Evolutionary conservation across 2,329 filamentous ascomycete genomes (phyloP), one percentile per base, ranked within the genome.

Genomic region (Bisporella sp.): DNA sequence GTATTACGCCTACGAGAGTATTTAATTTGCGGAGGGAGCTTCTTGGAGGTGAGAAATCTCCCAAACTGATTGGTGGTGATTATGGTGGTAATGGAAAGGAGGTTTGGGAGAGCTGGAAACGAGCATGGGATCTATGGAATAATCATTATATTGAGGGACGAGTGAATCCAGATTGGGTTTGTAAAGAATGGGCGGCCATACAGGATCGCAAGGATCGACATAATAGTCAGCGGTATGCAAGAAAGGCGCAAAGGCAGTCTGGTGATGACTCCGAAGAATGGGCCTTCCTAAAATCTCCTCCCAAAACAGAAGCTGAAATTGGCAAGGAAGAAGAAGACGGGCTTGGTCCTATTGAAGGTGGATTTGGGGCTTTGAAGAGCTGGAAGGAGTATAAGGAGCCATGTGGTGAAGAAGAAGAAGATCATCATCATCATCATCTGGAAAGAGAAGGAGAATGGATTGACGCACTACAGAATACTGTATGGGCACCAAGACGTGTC

Each of bases 71-170:
- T 4, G 39, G 33, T 21, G 11, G 28, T n/a, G 47, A 46, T 1
- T 46, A 55, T 21, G 11, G 28, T n/a, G 47, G 47, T 1, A 47
- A 55, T 21, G 55, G 61, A 5, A 32, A 40, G 3, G 61, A 63
- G 35, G 48, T 62, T 5, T 65, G 62, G 61, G 40, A 47, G 32
- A 54, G 48, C 29, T 65, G 62, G 62, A 65, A 62, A 42, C 54
- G 61, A 8, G 62, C 62, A 1, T 65, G 56, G 54, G 62, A 63
- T 56, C n/a, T 65, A 2, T 64, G 61, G 59, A 63, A 65, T 41
- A 59, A 60, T 45, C 41, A 59, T 43, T 63, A 59, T 29, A 61
- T 64, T 28, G 57, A 62, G 39, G 60, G 62, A 21, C 52, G 62
- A 1, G 54, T 55, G 7, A 53, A 59, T 37, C 41, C 48, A 5